Conservation (phyloP, 129 eudicot species). For the Flaveria brownii region DNA sequence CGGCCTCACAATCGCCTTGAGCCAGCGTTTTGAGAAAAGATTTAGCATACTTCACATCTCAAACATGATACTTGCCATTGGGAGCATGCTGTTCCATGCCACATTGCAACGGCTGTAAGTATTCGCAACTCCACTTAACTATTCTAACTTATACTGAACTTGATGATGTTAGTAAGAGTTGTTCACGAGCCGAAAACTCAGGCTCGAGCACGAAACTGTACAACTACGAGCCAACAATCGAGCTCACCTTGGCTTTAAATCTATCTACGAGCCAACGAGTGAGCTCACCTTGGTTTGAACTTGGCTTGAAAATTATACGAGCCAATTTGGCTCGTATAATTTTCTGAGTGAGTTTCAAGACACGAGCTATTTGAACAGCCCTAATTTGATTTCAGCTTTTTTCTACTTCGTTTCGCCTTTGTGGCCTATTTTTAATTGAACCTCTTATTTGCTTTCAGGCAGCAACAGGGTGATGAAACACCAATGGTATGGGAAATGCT, state of each 20-base stretch:
- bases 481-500: constrained; percentile 99
- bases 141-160: background rate
- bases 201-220: background rate
- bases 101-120: constrained; percentile 65
- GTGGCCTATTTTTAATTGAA: background rate
- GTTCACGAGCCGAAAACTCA: background rate
- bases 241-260: no score
- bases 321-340: background rate
- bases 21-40: constrained; percentile 70
- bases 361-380: background rate
- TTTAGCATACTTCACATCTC: constrained; percentile 68
- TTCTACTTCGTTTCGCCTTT: background rate
- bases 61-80: constrained; percentile 62
- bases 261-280: no score
- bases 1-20: constrained; percentile 58
- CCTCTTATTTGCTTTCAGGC: constrained; percentile 43
- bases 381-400: background rate
- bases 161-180: background rate
- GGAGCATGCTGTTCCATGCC: constrained; percentile 67
- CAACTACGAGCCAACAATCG: no score
- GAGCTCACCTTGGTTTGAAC: background rate
- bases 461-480: constrained; percentile 89
- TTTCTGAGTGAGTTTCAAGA: background rate
- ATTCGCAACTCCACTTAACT: background rate
- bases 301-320: background rate